These are phyloP conservation scores for Lupinus albus DNA, from an alignment of 306 rosid genomes.

Conservation along the genomic window DNA sequence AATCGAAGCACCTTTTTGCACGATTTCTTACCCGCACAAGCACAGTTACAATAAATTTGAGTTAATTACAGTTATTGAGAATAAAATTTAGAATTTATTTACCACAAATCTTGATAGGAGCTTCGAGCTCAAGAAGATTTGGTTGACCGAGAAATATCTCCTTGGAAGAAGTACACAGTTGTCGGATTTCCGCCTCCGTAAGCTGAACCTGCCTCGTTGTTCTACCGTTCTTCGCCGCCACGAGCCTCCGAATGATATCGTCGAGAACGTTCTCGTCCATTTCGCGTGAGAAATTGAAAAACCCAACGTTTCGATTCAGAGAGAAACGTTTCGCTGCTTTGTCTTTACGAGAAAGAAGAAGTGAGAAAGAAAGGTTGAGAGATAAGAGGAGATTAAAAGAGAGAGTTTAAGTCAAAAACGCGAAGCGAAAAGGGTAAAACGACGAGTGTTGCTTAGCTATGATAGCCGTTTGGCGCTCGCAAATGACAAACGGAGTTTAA, in stretches of 20 bases:
- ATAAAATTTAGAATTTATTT: background rate
- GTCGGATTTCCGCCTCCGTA: conserved; percentile 70
- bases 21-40: background rate
- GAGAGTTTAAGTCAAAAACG: conserved; percentile 19
- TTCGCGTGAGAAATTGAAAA: conserved; percentile 1
- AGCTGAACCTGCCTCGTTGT: conserved; percentile 73
- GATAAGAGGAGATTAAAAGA: background rate
- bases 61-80: background rate
- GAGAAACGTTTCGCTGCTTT: conserved; percentile 1
- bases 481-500: conserved; percentile 37
- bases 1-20: background rate
- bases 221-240: conserved; percentile 74
- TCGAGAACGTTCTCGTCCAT: conserved; percentile 68
- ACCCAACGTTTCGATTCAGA: conserved; percentile 26
- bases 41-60: background rate
- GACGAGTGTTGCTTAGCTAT: conserved; percentile 1
- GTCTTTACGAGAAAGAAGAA: background rate
- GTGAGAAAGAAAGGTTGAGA: background rate
- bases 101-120: conserved; percentile 87
- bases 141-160: conserved; percentile 83
- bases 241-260: conserved; percentile 66
- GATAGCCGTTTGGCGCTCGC: conserved; percentile 59
- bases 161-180: conserved; percentile 60
- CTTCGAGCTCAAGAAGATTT: conserved; percentile 85
- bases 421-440: background rate